Evolutionary conservation across 257 asterid genomes (phyloP).

Genomic region (Buddleja alternifolia): DNA sequence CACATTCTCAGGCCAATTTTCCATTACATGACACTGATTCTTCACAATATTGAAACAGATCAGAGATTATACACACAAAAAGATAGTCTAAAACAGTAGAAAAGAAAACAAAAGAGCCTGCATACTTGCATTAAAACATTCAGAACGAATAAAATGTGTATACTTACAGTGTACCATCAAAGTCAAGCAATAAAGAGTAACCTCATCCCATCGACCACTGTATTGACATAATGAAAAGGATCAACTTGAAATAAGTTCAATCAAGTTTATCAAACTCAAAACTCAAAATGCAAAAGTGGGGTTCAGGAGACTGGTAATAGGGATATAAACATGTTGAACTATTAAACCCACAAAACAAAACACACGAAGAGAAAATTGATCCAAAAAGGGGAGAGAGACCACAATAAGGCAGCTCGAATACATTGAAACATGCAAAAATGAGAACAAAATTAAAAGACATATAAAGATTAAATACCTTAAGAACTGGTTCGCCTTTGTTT

Average conservation of each 20-base stretch:
- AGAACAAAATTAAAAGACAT: not conserved
- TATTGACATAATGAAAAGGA: slow-evolving; percentile 39
- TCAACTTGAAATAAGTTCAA: slow-evolving; percentile 2
- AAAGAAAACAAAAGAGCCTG: not conserved
- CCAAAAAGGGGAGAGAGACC: not conserved
- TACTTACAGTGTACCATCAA: slow-evolving; percentile 43
- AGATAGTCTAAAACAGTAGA: not conserved
- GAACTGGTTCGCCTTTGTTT: slow-evolving; percentile 78
- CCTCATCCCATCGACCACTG: slow-evolving; percentile 97
- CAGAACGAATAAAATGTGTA: not conserved
- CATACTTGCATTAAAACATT: too few relatives aligned
- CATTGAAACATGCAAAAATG: not conserved
- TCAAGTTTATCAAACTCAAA: not conserved
- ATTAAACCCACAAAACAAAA: not conserved
- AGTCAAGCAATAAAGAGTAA: slow-evolving; percentile 27
- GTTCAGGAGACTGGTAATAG: not conserved
- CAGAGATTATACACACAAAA: not conserved
- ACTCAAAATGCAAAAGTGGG: not conserved
- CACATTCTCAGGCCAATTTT: not conserved
- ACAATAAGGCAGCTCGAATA: not conserved
- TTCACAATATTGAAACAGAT: not conserved
- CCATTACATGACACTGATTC: not conserved
- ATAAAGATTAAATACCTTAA: slow-evolving; percentile 55
- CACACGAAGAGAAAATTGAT: not conserved
- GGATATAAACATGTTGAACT: slow-evolving; percentile 3